Evolutionary conservation across 2,329 filamentous ascomycete species (phyloP).

Genomic region (Ascochyta koolunga): DNA sequence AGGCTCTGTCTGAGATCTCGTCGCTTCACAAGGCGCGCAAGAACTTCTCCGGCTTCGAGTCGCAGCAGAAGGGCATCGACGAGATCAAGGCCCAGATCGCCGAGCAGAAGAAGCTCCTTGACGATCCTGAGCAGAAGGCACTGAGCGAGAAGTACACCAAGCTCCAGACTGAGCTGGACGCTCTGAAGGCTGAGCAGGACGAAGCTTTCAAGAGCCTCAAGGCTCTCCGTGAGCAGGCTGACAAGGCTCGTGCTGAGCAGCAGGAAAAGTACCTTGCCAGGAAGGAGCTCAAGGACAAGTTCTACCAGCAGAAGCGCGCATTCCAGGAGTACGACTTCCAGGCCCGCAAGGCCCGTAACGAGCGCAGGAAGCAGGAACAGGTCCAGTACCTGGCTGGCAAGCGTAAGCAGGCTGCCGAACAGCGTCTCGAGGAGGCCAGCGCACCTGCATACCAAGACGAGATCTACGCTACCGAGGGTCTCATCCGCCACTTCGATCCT

Average conservation of each 20-base stretch:
- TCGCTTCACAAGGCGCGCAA: constrained; percentile 87
- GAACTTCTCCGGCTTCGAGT: constrained; percentile 84
- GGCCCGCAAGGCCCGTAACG: constrained; percentile 74
- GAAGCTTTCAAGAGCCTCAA: constrained; percentile 88
- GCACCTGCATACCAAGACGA: constrained; percentile 91
- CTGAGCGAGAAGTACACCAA: constrained; percentile 84
- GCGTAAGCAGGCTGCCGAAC: constrained; percentile 76
- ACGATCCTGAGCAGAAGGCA: constrained; percentile 89
- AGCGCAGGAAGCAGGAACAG: constrained; percentile 82
- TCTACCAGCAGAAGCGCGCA: constrained; percentile 83
- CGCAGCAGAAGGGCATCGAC: constrained; percentile 86
- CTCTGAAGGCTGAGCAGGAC: constrained; percentile 91
- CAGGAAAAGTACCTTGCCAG: constrained; percentile 83
- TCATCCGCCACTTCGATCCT: constrained; percentile 92
- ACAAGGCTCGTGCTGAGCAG: constrained; percentile 82
- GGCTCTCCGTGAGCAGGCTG: constrained; percentile 81
- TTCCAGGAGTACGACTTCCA: constrained; percentile 83
- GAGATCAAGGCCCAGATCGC: constrained; percentile 86
- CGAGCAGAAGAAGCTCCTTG: constrained; percentile 84
- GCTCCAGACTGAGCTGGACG: constrained; percentile 86
- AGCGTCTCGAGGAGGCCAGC: constrained; percentile 79
- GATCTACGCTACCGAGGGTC: constrained; percentile 83
- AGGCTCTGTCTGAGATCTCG: constrained; percentile 82
- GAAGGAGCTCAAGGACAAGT: constrained; percentile 87
- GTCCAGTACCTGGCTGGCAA: constrained; percentile 73